phyloP scores from a whole-genome alignment of 1,284 basidiomycete genomes.

The Schizophyllum commune region DNA sequence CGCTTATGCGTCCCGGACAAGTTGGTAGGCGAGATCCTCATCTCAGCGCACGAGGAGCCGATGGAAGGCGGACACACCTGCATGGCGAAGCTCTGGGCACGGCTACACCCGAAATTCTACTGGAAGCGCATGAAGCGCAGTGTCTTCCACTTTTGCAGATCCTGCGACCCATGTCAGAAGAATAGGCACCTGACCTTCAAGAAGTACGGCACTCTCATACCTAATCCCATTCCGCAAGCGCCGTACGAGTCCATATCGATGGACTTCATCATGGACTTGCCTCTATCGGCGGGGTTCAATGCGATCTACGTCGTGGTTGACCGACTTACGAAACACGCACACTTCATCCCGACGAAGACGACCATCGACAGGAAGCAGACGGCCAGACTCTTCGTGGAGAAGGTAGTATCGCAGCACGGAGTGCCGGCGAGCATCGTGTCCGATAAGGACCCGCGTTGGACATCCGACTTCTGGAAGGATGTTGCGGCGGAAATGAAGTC shows the following conservation, averaged over 20 bases:
- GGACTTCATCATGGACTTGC: constrained; percentile 38
- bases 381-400: constrained; percentile 15
- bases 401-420: constrained; percentile 4
- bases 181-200: constrained; percentile 22
- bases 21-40: neutral
- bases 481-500: constrained; percentile 7
- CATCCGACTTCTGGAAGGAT: constrained; percentile 17
- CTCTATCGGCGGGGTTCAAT: constrained; percentile 22
- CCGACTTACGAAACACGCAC: constrained; percentile 29
- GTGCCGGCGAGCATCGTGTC: constrained; percentile 18
- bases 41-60: neutral
- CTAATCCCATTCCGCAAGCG: constrained; percentile 25
- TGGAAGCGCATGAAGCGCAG: constrained; percentile 27
- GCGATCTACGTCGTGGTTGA: constrained; percentile 23
- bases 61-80: constrained; percentile 1
- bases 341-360: constrained; percentile 25
- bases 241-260: constrained; percentile 35
- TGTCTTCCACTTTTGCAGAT: constrained; percentile 17
- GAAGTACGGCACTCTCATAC: constrained; percentile 26
- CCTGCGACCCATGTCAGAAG: constrained; percentile 33
- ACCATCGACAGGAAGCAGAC: constrained; percentile 4
- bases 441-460: constrained; percentile 21
- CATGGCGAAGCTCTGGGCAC: neutral
- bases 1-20: constrained; percentile 2
- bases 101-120: constrained; percentile 11